Evolutionary conservation across 495 filamentous ascomycete species (phyloP).

Genomic region (Physcia stellaris): DNA sequence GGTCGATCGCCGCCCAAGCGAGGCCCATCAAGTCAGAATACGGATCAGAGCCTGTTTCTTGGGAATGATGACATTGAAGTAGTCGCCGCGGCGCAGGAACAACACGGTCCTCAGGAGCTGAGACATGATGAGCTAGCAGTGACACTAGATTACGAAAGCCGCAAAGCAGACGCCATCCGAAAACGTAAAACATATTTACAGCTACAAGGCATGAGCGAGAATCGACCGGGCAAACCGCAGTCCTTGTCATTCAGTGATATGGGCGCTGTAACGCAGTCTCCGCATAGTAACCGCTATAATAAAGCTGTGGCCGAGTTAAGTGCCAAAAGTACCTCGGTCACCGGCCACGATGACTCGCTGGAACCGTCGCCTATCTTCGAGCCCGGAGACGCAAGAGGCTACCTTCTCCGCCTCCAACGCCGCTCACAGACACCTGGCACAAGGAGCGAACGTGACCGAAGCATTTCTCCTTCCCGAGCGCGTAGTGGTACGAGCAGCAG

Average conservation of each 20-base stretch:
- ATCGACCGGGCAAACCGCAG: conserved; percentile 6
- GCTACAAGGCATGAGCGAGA: conserved; percentile 7
- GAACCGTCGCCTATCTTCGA: neutral
- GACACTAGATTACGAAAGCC: conserved; percentile 23
- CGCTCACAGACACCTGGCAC: too few relatives aligned
- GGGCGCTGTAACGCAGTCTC: conserved; percentile 10
- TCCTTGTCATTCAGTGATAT: neutral
- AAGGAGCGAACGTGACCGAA: neutral
- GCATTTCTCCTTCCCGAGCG: neutral
- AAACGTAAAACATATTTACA: too few relatives aligned
- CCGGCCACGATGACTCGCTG: neutral
- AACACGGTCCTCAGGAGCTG: neutral
- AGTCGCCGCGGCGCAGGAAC: neutral
- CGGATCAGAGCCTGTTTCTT: neutral
- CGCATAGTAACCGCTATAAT: conserved; percentile 24
- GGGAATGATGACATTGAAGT: conserved; percentile 6
- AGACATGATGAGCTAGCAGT: conserved; percentile 16
- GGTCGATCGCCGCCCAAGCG: neutral
- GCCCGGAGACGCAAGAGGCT: conserved; percentile 12
- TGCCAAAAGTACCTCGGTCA: neutral
- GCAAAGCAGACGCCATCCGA: conserved; percentile 19
- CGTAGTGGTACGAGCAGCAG: too few relatives aligned
- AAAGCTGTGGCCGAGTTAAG: conserved; percentile 21
- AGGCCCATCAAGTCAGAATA: neutral
- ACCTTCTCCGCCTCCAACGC: conserved; percentile 11